phyloP scores from a whole-genome alignment of 108 stramenopile genomes.

The Conticribra weissflogii region DNA sequence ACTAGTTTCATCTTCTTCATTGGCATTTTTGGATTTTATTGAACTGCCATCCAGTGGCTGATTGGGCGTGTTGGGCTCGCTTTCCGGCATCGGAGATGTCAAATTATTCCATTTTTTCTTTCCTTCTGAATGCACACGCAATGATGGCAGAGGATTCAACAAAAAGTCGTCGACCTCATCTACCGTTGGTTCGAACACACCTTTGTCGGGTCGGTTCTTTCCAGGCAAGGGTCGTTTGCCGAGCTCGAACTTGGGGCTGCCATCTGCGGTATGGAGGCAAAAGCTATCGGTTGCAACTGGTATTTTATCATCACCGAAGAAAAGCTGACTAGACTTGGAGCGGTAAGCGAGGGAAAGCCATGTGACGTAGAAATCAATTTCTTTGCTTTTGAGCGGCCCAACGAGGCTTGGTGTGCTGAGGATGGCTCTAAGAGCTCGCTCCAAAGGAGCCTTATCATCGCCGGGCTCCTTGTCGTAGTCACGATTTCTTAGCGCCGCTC shows the following conservation, averaged over 20 bases:
- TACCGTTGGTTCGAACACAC: conserved; percentile 57
- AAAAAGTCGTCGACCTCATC: conserved; percentile 83
- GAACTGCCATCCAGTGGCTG: background rate
- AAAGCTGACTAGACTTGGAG: conserved; percentile 69
- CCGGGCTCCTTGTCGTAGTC: conserved; percentile 75
- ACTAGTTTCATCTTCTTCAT: background rate
- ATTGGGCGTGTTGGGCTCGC: background rate
- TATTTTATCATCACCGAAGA: conserved; percentile 80
- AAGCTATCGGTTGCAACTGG: conserved; percentile 54
- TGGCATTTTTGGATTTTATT: background rate
- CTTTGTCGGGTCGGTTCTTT: conserved; percentile 38
- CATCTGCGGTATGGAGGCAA: conserved; percentile 58
- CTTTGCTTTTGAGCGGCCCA: conserved; percentile 72
- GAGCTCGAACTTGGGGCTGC: conserved; percentile 76
- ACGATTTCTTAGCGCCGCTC: conserved; percentile 86
- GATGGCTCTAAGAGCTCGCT: conserved; percentile 70
- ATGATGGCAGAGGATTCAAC: conserved; percentile 1
- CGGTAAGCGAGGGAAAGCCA: conserved; percentile 85
- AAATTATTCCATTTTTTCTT: conserved; percentile 3
- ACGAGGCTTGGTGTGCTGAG: conserved; percentile 76
- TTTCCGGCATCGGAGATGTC: too few species aligned
- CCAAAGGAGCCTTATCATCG: conserved; percentile 59
- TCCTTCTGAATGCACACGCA: conserved; percentile 3
- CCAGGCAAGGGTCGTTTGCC: conserved; percentile 72
- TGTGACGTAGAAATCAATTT: conserved; percentile 75